Conservation (phyloP, 2,329 filamentous ascomycete species). For the Harringtonia lauricola region DNA sequence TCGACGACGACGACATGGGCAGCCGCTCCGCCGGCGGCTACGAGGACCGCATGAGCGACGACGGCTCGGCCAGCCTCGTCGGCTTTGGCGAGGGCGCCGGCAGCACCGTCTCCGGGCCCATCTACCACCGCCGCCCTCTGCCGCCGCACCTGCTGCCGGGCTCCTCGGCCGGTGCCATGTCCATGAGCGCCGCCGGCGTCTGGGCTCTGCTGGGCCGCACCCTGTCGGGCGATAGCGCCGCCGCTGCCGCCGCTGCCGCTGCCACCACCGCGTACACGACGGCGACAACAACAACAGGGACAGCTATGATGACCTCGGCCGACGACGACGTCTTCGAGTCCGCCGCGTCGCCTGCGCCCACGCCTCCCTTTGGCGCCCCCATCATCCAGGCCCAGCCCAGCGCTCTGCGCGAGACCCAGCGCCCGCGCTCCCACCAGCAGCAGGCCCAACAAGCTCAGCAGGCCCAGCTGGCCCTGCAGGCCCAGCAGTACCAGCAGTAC, state of each 20-base stretch:
- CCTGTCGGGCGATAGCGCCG: no score
- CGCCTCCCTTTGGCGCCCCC: neutral
- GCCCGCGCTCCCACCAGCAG: constrained; percentile 19
- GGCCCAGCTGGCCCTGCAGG: neutral
- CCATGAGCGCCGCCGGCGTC: neutral
- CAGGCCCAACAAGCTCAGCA: constrained; percentile 13
- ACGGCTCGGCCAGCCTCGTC: constrained; percentile 63
- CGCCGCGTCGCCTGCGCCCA: constrained; percentile 37
- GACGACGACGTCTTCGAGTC: constrained; percentile 50
- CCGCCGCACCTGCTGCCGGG: constrained; percentile 14
- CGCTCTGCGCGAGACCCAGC: constrained; percentile 24
- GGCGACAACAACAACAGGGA: neutral
- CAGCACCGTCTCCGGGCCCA: constrained; percentile 71
- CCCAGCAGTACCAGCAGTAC: constrained; percentile 4
- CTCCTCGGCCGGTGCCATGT: constrained; percentile 19
- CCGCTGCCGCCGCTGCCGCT: no score
- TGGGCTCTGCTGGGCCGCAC: neutral
- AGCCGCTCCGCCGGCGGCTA: constrained; percentile 37
- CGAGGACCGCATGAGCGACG: constrained; percentile 69
- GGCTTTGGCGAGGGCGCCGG: constrained; percentile 89
- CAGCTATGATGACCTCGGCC: constrained; percentile 1
- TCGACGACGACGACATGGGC: constrained; percentile 43
- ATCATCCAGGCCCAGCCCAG: constrained; percentile 23
- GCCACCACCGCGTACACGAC: no score
- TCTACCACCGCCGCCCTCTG: constrained; percentile 44